Evolutionary conservation across 805 yeast species (phyloP).

Genomic region (Suhomyces sp.): DNA sequence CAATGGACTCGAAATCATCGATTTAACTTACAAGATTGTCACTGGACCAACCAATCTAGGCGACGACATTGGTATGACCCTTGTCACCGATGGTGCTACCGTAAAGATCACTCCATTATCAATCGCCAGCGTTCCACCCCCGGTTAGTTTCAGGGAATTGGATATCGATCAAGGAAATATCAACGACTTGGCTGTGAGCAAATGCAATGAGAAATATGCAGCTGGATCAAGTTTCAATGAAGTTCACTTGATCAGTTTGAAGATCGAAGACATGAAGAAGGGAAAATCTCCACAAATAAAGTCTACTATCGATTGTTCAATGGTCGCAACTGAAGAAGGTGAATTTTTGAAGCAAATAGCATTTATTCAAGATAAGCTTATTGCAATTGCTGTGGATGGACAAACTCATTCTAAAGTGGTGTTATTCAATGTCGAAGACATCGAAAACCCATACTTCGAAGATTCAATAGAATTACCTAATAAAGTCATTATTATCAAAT

Average conservation of each 20-base stretch:
- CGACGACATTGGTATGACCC: slow-evolving; percentile 70
- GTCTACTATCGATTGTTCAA: slow-evolving; percentile 28
- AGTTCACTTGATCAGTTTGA: slow-evolving; percentile 40
- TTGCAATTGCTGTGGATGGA: slow-evolving; percentile 63
- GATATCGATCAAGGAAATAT: slow-evolving; percentile 49
- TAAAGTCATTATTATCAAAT: slow-evolving; percentile 56
- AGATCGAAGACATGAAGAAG: slow-evolving; percentile 47
- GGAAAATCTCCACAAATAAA: slow-evolving; percentile 48
- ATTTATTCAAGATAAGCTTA: slow-evolving; percentile 48
- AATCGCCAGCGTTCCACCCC: slow-evolving; percentile 92
- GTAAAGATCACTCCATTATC: slow-evolving; percentile 79
- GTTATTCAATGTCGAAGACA: slow-evolving; percentile 47
- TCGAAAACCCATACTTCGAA: slow-evolving; percentile 39
- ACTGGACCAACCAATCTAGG: slow-evolving; percentile 72
- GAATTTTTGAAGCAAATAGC: slow-evolving; percentile 66
- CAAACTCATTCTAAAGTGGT: slow-evolving; percentile 50
- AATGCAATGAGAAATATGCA: slow-evolving; percentile 58
- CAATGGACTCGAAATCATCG: slow-evolving; percentile 56
- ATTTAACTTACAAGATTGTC: slow-evolving; percentile 60
- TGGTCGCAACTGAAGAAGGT: slow-evolving; percentile 33
- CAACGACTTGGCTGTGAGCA: slow-evolving; percentile 62
- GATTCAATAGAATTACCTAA: slow-evolving; percentile 45
- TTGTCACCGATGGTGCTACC: slow-evolving; percentile 76
- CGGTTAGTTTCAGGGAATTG: slow-evolving; percentile 72
- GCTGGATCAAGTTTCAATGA: slow-evolving; percentile 48